Percentiles rank a stretch among this genome's conserved stretches.
These are phyloP conservation scores for Pseudocercospora cruenta DNA, from an alignment of 2,329 filamentous ascomycete genomes.

Conservation along the genomic window DNA sequence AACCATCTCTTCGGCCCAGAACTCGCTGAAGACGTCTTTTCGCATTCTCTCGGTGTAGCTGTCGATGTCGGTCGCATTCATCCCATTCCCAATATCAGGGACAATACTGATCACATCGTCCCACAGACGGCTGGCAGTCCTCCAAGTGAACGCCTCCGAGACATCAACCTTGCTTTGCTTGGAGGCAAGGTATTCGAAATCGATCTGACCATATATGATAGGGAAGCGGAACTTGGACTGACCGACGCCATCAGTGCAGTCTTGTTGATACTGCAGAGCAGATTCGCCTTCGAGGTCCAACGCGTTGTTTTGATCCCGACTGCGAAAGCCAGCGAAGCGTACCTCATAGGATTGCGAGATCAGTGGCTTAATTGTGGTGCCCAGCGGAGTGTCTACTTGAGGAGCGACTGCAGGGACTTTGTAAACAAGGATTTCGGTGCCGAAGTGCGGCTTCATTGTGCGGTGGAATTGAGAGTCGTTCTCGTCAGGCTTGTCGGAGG, in stretches of 20 bases:
- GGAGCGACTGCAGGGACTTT: constrained; percentile 50
- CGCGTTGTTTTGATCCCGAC: background rate
- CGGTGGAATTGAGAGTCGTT: constrained; percentile 70
- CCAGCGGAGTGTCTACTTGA: constrained; percentile 54
- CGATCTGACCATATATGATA: background rate
- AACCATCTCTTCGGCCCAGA: constrained; percentile 58
- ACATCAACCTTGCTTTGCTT: constrained; percentile 20
- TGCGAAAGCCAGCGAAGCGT: constrained; percentile 62
- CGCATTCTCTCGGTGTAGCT: constrained; percentile 45
- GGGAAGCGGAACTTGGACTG: constrained; percentile 40
- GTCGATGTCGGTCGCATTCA: constrained; percentile 48
- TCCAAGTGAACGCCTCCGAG: constrained; percentile 80
- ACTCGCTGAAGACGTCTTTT: constrained; percentile 68
- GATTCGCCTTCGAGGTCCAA: background rate
- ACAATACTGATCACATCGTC: constrained; percentile 58
- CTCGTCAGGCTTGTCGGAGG: constrained; percentile 65
- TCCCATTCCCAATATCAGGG: constrained; percentile 37
- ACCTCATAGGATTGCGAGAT: constrained; percentile 68
- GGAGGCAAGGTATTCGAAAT: background rate
- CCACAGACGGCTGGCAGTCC: constrained; percentile 83
- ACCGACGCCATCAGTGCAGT: constrained; percentile 28
- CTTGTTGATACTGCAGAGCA: background rate
- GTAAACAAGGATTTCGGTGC: constrained; percentile 73
- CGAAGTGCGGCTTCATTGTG: constrained; percentile 79
- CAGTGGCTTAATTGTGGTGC: constrained; percentile 60